Base-by-base conservation (phyloP, 2,329 filamentous ascomycete genomes). In the Paraphaeosphaeria sporulosa region DNA sequence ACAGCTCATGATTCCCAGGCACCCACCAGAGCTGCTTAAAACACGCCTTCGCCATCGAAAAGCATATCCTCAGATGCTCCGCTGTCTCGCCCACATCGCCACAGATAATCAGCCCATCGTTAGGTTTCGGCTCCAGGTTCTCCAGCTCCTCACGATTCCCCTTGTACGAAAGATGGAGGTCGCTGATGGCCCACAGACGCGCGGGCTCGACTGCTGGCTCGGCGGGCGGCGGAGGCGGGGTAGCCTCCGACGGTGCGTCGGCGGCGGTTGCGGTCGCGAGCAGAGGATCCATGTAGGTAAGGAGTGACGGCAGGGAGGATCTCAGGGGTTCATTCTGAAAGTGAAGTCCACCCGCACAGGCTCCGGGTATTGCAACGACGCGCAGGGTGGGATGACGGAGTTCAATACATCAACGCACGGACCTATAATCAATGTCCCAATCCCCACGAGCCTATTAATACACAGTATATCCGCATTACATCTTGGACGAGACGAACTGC, bases 1-100 rank as follows among this genome's bases (percentile, higher is more conserved):
- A 87, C 10, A 87, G 79, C 75, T 87, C 85, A 64, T 87, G 85
- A 68, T 87, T 87, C 5, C 85, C 85, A 0, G 84, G 85, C 8
- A 82, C 81, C 85, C 85, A 87, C 66, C 81, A 86, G 27, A 86
- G 84, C 36, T 77, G 70, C 40, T 76, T 70, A 71, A 82, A 83
- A 57, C 78, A 76, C 32, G 72, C 68, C 32, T 75, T 82, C 4
- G 79, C 79, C 54, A 75, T 75, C 15, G 65, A 66, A 44, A 79
- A 79, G n/a, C 75, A 76, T 2, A 71, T 59, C 34, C 66, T 71
- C 49, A 76, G 72, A 47, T 79, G 76, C 36, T 77, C 73, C 13
- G 62, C 57, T 0, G 65, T 66, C 63, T 79, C 76, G 30, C 76
- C 76, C 1, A 78, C 73, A 60, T 83, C 81, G 38, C 81, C 80